These are phyloP conservation scores for Fremontodendron californicum DNA, from an alignment of 345 rosid genomes.

Conservation along the genomic window DNA sequence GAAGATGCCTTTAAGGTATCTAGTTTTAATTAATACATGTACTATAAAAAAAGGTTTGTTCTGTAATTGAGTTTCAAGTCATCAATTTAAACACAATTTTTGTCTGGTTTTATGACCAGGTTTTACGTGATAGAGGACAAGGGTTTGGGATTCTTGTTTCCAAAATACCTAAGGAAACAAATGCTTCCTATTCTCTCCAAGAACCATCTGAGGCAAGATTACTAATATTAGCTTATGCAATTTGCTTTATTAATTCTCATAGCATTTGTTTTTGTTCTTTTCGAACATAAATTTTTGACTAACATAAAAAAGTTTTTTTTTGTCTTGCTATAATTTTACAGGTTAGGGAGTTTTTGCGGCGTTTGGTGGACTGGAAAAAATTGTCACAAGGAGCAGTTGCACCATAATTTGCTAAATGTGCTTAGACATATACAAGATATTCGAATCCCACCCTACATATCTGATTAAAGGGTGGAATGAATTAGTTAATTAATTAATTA, in stretches of 20 bases:
- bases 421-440: background rate
- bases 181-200: slow-evolving; percentile 77
- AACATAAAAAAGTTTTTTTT: background rate
- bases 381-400: slow-evolving; percentile 15
- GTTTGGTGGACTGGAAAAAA: slow-evolving; percentile 69
- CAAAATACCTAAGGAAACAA: slow-evolving; percentile 78
- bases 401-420: slow-evolving; percentile 15
- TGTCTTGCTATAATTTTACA: slow-evolving; percentile 23
- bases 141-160: slow-evolving; percentile 91
- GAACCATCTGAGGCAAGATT: slow-evolving; percentile 71
- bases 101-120: slow-evolving; percentile 33
- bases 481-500: background rate
- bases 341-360: slow-evolving; percentile 70
- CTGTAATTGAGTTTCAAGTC: background rate
- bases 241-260: background rate
- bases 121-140: slow-evolving; percentile 65
- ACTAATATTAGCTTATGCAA: background rate
- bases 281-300: background rate
- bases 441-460: background rate
- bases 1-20: slow-evolving; percentile 93
- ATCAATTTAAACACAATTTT: background rate
- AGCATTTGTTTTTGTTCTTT: background rate
- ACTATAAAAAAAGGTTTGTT: background rate
- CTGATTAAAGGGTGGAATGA: slow-evolving; percentile 1
- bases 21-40: background rate